Conservation (phyloP, 371 early-diverging fungal species). For the Mucor velutinosus region DNA sequence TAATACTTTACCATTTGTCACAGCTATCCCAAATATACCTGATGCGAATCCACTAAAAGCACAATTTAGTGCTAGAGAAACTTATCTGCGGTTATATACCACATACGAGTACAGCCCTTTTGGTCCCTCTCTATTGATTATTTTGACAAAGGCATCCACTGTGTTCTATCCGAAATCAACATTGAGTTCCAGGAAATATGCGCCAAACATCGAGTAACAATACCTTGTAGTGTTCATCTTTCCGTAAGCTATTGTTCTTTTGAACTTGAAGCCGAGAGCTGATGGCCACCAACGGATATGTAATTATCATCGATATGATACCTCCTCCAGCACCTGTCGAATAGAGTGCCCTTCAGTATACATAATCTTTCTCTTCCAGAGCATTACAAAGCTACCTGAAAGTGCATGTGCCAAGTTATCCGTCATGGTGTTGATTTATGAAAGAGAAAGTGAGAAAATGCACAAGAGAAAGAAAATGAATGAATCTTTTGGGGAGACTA, state of each 20-base stretch:
- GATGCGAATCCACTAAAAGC: slow-evolving; percentile 81
- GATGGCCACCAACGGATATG: slow-evolving; percentile 93
- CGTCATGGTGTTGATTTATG: slow-evolving; percentile 56
- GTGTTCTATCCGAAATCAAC: slow-evolving; percentile 45
- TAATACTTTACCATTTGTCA: slow-evolving; percentile 79
- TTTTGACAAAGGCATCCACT: slow-evolving; percentile 78
- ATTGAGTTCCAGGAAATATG: neutral
- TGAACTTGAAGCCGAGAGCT: slow-evolving; percentile 90
- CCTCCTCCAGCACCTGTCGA: slow-evolving; percentile 92
- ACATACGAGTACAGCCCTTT: slow-evolving; percentile 86
- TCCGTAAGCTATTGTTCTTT: slow-evolving; percentile 56
- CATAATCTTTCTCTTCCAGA: slow-evolving; percentile 88
- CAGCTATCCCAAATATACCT: slow-evolving; percentile 92
- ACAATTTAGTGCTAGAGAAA: neutral
- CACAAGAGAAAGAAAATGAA: neutral
- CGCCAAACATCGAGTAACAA: neutral
- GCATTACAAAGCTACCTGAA: slow-evolving; percentile 53
- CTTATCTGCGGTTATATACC: neutral
- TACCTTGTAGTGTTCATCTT: slow-evolving; percentile 62
- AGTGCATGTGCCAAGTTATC: slow-evolving; percentile 91
- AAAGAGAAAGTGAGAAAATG: neutral
- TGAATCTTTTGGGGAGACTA: neutral
- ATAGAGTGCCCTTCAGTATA: slow-evolving; percentile 86
- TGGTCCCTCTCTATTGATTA: slow-evolving; percentile 84
- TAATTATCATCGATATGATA: slow-evolving; percentile 90